These are phyloP conservation scores for Populus davidiana DNA, from an alignment of 345 rosid species.

Conservation along the genomic window DNA sequence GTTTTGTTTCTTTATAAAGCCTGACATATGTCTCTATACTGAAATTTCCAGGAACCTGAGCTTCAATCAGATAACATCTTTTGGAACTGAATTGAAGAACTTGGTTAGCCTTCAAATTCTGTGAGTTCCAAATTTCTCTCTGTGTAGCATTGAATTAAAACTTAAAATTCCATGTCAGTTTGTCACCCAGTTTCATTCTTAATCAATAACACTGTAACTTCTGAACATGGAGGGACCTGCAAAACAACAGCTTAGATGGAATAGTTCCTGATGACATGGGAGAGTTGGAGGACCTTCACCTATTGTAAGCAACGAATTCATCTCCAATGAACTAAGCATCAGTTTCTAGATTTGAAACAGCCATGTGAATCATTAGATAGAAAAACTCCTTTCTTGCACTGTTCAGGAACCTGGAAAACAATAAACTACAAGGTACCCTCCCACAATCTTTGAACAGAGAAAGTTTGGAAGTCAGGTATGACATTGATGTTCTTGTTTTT, in stretches of 20 bases:
- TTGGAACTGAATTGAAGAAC: slow-evolving; percentile 60
- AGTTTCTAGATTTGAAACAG: not conserved
- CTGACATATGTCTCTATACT: not conserved
- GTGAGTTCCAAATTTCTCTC: slow-evolving; percentile 45
- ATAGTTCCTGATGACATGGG: slow-evolving; percentile 70
- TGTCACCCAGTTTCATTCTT: not conserved
- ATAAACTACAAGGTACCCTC: slow-evolving; percentile 66
- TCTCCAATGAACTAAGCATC: not conserved
- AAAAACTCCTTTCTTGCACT: slow-evolving; percentile 2
- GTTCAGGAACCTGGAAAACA: slow-evolving; percentile 79
- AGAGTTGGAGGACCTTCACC: slow-evolving; percentile 59
- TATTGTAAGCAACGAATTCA: slow-evolving; percentile 52
- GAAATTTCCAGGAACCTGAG: slow-evolving; percentile 69
- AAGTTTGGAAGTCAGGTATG: slow-evolving; percentile 69
- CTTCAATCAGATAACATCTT: slow-evolving; percentile 66
- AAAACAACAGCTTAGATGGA: slow-evolving; percentile 73
- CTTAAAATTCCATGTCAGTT: not conserved
- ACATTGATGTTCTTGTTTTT: not conserved
- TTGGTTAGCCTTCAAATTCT: slow-evolving; percentile 68
- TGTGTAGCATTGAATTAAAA: not conserved
- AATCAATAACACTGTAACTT: not conserved
- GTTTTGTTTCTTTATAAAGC: slow-evolving; percentile 1
- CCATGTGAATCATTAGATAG: not conserved
- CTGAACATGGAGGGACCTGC: slow-evolving; percentile 62
- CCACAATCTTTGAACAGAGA: slow-evolving; percentile 69